Evolutionary conservation across 75 land plant genomes (phyloP).

Genomic region (Picea sitchensis): DNA sequence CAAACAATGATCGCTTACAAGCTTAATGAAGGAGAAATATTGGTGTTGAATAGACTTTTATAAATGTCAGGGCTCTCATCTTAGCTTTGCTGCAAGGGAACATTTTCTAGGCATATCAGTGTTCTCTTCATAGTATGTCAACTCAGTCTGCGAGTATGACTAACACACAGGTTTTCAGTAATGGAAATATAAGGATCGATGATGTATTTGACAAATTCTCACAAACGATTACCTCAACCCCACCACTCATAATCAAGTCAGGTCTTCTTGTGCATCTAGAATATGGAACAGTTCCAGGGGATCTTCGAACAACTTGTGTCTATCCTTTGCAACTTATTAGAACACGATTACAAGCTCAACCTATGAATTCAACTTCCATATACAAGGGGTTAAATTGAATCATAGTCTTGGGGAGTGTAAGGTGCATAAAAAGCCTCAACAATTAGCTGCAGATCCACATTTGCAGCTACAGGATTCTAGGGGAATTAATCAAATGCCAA

Average conservation of each 20-base stretch:
- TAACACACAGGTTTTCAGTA: slow-evolving; percentile 17
- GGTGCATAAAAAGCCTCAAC: too few species aligned
- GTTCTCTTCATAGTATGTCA: slow-evolving; percentile 14
- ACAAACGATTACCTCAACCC: slow-evolving; percentile 15
- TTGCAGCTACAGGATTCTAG: too few species aligned
- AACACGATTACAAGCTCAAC: slow-evolving; percentile 88
- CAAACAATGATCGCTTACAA: too few species aligned
- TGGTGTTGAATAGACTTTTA: too few species aligned
- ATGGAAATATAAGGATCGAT: slow-evolving; percentile 36
- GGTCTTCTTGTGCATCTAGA: slow-evolving; percentile 72
- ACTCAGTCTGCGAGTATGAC: slow-evolving; percentile 22
- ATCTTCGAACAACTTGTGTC: slow-evolving; percentile 88
- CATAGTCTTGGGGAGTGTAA: too few species aligned
- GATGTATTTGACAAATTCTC: slow-evolving; percentile 58
- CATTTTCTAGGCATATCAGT: too few species aligned
- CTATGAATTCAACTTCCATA: slow-evolving; percentile 21
- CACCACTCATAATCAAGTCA: slow-evolving; percentile 30
- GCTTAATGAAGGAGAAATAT: too few species aligned
- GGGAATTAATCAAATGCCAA: too few species aligned
- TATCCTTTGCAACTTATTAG: slow-evolving; percentile 87
- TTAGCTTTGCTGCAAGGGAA: too few species aligned
- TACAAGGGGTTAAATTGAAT: slow-evolving; percentile 23
- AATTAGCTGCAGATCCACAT: too few species aligned
- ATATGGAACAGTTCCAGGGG: slow-evolving; percentile 85
- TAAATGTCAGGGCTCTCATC: too few species aligned